Base-by-base conservation (phyloP, 306 rosid genomes). In the Luffa acutangula region DNA sequence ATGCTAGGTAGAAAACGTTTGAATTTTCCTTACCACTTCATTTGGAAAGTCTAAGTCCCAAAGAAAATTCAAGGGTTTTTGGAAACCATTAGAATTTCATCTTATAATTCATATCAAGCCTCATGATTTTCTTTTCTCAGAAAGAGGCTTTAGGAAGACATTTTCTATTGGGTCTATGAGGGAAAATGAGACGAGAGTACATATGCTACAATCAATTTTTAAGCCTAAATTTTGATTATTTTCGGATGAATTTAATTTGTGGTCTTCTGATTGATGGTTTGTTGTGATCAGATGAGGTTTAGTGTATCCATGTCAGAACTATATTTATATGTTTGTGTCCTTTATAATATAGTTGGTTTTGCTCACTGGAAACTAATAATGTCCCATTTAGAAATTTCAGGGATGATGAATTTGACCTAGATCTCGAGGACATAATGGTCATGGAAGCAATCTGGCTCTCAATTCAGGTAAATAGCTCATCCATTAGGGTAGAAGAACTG, bases 371-470 rank as follows among this genome's bases (percentile, higher is more conserved):
- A 1, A 3, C 69, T 69, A 43, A 43, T 33, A 21, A 69, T 15
- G n/a, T 43, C 66, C 33, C 45, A 33, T 67, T 36, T 41, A 46
- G 48, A 80, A 86, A 81, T 84, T 78, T 81, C 87, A 96, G 99
- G 89, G 98, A 93, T 71, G 96, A 91, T 77, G 98, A 91, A 76
- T 89, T 96, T 82, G 99, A 95, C 56, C 81, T 90, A 31, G 99
- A 96, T 87, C 96, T 96, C 53, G 99, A 96, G 87, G 99, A 93
- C 85, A 88, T 96, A 84, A 96, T 96, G 99, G 91, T 96, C 88
- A 96, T 93, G 90, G 99, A 96, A 90, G 99, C 99, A 86, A 91
- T 93, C 73, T 96, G 99, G 99, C 98, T 90, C 80, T 96, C 99
- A 21, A 91, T 96, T 84, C 98, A 93, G 98, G 99, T 93, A 73